Evolutionary conservation across 2,329 filamentous ascomycete species (phyloP).

Genomic region (Talaromyces sp.): DNA sequence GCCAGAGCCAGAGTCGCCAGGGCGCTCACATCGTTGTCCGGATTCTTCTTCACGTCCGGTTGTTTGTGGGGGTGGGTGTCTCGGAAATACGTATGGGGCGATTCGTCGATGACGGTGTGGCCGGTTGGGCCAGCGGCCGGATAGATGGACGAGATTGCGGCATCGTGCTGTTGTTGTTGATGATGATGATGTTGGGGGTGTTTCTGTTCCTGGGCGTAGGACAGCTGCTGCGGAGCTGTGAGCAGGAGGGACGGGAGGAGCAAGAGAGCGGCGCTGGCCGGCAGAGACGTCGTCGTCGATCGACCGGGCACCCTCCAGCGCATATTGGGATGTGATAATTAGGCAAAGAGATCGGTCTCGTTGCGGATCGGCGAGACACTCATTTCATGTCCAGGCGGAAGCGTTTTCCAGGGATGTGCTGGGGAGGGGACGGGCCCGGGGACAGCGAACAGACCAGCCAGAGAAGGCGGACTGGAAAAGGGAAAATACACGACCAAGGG

Average conservation of each 20-base stretch:
- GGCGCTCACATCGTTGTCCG: constrained; percentile 74
- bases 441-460: not conserved
- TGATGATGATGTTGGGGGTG: not conserved
- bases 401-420: not conserved
- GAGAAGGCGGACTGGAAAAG: not conserved
- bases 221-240: constrained; percentile 62
- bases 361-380: constrained; percentile 11
- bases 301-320: constrained; percentile 61
- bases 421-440: not conserved
- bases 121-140: constrained; percentile 17
- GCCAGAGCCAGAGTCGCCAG: constrained; percentile 97
- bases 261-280: constrained; percentile 55
- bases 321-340: constrained; percentile 42
- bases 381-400: constrained; percentile 9
- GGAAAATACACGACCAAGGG: not conserved
- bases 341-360: constrained; percentile 13
- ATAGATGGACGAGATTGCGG: constrained; percentile 7
- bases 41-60: constrained; percentile 29
- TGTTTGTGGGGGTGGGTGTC: constrained; percentile 17
- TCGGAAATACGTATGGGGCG: constrained; percentile 15
- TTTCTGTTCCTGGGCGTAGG: constrained; percentile 18
- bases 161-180: constrained; percentile 11
- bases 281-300: constrained; percentile 43
- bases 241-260: constrained; percentile 51
- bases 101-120: constrained; percentile 15